These are phyloP conservation scores for Cryphonectria nitschkei DNA, from an alignment of 2,329 filamentous ascomycete genomes.

Conservation along the genomic window DNA sequence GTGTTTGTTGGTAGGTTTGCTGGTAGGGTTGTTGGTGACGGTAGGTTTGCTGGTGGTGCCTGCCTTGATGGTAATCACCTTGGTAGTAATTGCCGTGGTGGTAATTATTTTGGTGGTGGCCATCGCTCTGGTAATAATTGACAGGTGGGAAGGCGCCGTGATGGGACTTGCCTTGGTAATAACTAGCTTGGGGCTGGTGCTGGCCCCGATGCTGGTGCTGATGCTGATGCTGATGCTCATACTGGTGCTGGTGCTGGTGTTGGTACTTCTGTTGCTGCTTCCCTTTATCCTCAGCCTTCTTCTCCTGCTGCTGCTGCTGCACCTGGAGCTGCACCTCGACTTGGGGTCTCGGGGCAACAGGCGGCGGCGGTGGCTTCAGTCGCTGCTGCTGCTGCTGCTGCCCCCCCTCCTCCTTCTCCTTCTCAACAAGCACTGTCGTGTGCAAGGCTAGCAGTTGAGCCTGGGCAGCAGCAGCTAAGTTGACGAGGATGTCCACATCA, in stretches of 20 bases:
- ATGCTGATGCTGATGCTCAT: not conserved
- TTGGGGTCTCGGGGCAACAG: too few species aligned
- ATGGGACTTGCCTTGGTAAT: too few species aligned
- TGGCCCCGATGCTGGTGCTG: not conserved
- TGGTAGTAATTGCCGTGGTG: not conserved
- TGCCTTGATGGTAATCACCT: not conserved
- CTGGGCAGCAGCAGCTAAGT: not conserved
- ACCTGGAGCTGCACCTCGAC: too few species aligned
- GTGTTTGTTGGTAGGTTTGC: not conserved
- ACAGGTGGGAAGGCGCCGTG: too few species aligned
- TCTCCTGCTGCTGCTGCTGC: not conserved
- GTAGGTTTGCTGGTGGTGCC: not conserved
- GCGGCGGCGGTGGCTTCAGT: too few species aligned
- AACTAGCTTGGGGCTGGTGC: not conserved
- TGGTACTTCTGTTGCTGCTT: not conserved
- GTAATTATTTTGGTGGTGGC: not conserved
- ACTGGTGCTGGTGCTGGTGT: not conserved
- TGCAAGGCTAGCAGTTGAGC: not conserved
- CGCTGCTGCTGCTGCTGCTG: not conserved
- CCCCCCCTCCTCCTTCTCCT: too few species aligned
- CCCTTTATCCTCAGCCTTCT: too few species aligned
- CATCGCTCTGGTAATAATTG: not conserved
- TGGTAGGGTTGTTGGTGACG: too few species aligned
- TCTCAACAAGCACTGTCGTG: not conserved
- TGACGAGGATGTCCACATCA: not conserved